Base-by-base conservation (phyloP, 2,329 filamentous ascomycete genomes). In the Fusarium verrucosum region DNA sequence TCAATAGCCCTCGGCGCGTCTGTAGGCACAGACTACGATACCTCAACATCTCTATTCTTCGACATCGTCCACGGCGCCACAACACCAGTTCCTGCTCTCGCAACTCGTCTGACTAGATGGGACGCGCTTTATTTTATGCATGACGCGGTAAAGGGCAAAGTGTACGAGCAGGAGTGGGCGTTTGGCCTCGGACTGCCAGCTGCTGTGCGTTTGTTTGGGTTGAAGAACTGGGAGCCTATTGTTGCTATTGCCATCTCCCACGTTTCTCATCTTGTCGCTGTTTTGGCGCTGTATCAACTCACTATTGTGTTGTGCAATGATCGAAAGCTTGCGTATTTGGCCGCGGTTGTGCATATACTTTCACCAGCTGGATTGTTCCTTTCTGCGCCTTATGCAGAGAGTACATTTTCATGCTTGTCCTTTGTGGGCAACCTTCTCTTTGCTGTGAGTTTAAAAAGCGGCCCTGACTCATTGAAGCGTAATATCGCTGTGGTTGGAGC, bases 311-410 rank as follows among this genome's bases (percentile, higher is more conserved):
- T 94, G 10, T 86, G 85, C 51, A 76, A 76, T 16, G 72, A 81
- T 58, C 70, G 70, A n/a, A 80, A 74, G n/a, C 75, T 90, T 36
- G 85, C 92, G 3, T 88, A 94, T 61, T 74, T 90, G 20, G 84
- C 92, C 10, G 87, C 92, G 4, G 79, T 85, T 16, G 80, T 98
- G 44, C 92, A 98, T 75, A 84, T 96, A 52, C 73, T 98, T 44
- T 95, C 92, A 0, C 94, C 95, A 0, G 95, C 91, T 0, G 94
- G 94, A 1, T 78, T 97, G 4, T 98, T 99, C 74, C 85, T 99
- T 17, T 94, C 90, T 0, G 90, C 94, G 0, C 92, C 94, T 0
- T 96, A 95, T 75, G 85, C 87, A 10, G 95, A 99, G 79, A 87
- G 90, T 63, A 76, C 89, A 0, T 97, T 93, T 76, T 88, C 94